Base-by-base conservation (phyloP, 192 early-diverging fungal species). In the Lobosporangium transversale region DNA sequence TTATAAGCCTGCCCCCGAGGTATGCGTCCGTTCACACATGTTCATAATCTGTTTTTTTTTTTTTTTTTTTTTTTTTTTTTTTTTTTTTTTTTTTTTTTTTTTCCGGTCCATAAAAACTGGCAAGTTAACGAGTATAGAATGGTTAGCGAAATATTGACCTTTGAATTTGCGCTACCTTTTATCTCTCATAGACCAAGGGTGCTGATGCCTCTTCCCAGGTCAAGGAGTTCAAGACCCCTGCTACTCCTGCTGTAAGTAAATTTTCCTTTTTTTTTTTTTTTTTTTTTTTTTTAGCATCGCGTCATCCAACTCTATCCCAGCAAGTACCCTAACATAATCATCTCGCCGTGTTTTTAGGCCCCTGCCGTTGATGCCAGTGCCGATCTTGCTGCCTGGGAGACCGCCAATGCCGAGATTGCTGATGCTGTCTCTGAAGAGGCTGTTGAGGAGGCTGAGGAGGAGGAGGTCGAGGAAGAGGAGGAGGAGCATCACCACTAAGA, bases 1-100 rank as follows among this genome's bases (percentile, higher is more conserved):
- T 36, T 86, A 86, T 78, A 86, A 84, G 79, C 85, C 85, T 51
- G 29, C 79, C 50, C 66, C 81, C 35, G 63, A 70, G 30, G 84
- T 83, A 80, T 47, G 40, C 24, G 48, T n/a, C n/a, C n/a, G n/a
- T n/a, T n/a, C n/a, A n/a, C n/a, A n/a, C n/a, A n/a, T n/a, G n/a
- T n/a, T n/a, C n/a, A n/a, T 17, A 24, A 58, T n/a, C 14, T 32
- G 31, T 20, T 11, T 48, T 20, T 20, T 9, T n/a, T n/a, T 5
- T 6, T 48, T n/a, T n/a, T n/a, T n/a, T n/a, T n/a, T n/a, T n/a
- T n/a, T n/a, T n/a, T n/a, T n/a, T n/a, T n/a, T n/a, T n/a, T n/a
- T n/a, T n/a, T n/a, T n/a, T n/a, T n/a, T n/a, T n/a, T n/a, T n/a
- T n/a, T n/a, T n/a, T n/a, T n/a, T n/a, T n/a, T n/a, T n/a, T n/a